phyloP scores from a whole-genome alignment of 1,284 basidiomycete species.

The Neonothopanus nambi region DNA sequence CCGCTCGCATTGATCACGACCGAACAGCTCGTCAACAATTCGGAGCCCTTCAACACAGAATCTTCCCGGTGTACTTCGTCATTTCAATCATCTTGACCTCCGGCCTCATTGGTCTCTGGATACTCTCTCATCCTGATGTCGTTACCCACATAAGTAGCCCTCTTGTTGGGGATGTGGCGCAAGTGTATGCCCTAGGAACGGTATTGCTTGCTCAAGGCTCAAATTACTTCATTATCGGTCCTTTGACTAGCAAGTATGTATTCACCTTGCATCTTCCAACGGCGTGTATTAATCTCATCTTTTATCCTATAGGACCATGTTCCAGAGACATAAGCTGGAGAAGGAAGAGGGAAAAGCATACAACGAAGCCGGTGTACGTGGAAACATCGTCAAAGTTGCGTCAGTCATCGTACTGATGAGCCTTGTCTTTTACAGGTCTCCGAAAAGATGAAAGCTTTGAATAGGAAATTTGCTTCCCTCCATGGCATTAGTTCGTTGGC shows the following conservation, averaged over 20 bases:
- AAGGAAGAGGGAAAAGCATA: conserved; percentile 72
- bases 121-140: conserved; percentile 63
- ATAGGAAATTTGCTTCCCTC: conserved; percentile 60
- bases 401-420: neutral
- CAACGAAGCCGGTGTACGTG: conserved; percentile 60
- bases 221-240: conserved; percentile 64
- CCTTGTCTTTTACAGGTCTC: conserved; percentile 52
- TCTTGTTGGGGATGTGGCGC: conserved; percentile 61
- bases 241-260: conserved; percentile 67
- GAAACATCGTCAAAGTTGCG: neutral
- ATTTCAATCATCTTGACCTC: conserved; percentile 58
- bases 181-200: conserved; percentile 62
- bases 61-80: conserved; percentile 77
- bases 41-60: conserved; percentile 71
- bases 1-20: neutral
- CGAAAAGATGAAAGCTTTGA: conserved; percentile 65
- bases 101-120: conserved; percentile 62
- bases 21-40: conserved; percentile 67
- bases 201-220: conserved; percentile 51
- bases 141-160: conserved; percentile 50
- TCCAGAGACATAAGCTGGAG: conserved; percentile 71
- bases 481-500: conserved; percentile 71
- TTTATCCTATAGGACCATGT: conserved; percentile 55
- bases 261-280: conserved; percentile 1
- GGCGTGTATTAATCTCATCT: conserved; percentile 51